phyloP scores from a whole-genome alignment of 1,284 basidiomycete species.

The Papiliotrema fonsecae region DNA sequence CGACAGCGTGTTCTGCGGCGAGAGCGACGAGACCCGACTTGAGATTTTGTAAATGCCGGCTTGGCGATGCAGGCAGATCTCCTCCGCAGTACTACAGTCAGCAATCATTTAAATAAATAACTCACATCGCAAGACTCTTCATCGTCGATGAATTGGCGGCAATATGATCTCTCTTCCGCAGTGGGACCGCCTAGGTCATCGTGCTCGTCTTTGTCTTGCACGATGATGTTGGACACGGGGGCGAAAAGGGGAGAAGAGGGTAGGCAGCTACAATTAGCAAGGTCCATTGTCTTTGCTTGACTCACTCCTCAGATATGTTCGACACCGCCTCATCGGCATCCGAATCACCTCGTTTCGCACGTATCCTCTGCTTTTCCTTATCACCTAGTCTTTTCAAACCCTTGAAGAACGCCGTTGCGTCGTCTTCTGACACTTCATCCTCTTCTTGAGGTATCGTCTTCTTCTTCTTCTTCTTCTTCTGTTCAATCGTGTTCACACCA shows the following conservation, averaged over 20 bases:
- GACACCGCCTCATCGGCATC: too few species aligned
- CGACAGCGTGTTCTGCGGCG: constrained; percentile 9
- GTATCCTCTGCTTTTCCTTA: too few species aligned
- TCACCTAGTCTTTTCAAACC: too few species aligned
- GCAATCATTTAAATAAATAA: background rate
- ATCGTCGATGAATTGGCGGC: background rate
- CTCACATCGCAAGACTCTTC: background rate
- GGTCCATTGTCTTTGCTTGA: too few species aligned
- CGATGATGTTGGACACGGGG: background rate
- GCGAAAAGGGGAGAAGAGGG: background rate
- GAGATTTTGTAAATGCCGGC: background rate
- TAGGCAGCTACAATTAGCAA: background rate
- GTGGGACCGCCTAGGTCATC: background rate
- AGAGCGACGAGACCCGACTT: constrained; percentile 8
- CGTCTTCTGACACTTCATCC: background rate
- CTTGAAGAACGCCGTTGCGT: background rate
- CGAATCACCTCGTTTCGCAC: too few species aligned
- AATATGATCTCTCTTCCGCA: background rate
- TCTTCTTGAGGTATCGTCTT: too few species aligned
- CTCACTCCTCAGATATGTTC: too few species aligned
- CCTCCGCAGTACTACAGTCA: constrained; percentile 5
- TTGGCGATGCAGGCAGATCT: background rate
- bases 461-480: too few species aligned
- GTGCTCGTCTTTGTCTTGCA: background rate
- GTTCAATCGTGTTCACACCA: too few species aligned